Percentiles rank a stretch among this genome's conserved stretches.
phyloP scores from a whole-genome alignment of 139 green algal genomes.

The Gonium pectorale region DNA sequence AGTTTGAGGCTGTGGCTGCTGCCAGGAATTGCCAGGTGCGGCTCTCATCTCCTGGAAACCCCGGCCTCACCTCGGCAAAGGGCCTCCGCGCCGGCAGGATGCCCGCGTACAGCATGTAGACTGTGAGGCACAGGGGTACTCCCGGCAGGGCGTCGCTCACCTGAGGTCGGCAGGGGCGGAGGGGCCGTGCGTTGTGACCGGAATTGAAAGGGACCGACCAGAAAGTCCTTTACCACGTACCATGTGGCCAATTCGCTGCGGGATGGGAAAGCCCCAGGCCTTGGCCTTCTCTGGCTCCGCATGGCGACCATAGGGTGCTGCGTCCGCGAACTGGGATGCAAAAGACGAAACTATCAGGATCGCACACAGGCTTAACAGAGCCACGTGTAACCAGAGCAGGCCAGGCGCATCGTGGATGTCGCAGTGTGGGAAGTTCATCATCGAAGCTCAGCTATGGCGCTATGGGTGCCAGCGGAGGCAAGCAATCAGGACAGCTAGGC shows the following conservation, averaged over 20 bases:
- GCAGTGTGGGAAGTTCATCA: conserved; percentile 28
- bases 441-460: too few relatives aligned
- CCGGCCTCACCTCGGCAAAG: neutral
- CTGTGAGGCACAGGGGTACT: neutral
- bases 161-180: neutral
- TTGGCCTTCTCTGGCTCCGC: neutral
- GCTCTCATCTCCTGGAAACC: neutral
- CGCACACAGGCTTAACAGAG: neutral
- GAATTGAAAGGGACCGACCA: neutral
- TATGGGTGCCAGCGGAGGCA: too few relatives aligned
- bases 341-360: conserved; percentile 29
- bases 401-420: neutral
- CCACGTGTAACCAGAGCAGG: conserved; percentile 17
- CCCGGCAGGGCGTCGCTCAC: conserved; percentile 13
- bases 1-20: too few relatives aligned
- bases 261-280: conserved; percentile 16
- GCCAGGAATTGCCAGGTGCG: neutral
- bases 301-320: conserved; percentile 28
- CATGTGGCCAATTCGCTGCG: conserved; percentile 12
- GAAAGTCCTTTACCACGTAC: neutral
- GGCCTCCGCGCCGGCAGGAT: neutral
- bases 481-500: too few relatives aligned
- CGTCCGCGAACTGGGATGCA: conserved; percentile 15
- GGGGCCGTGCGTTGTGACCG: neutral
- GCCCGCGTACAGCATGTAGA: conserved; percentile 34